Base-by-base conservation (phyloP, 2,329 filamentous ascomycete species). In the Colletotrichum tropicale region DNA sequence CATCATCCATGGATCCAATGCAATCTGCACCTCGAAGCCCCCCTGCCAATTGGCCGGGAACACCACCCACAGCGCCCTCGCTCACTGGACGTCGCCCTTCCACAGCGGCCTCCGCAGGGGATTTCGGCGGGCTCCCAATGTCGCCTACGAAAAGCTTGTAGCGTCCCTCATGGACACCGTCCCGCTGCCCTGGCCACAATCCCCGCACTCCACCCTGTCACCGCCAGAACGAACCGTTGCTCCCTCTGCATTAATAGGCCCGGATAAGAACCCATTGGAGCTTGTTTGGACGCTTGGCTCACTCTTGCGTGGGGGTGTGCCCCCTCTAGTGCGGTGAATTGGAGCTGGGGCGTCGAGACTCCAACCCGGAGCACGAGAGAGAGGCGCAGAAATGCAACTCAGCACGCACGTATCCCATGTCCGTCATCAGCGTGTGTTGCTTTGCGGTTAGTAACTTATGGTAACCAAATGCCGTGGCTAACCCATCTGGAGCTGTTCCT, bases 201-300 rank as follows among this genome's bases (percentile, higher is more conserved):
- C 74, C 74, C 74, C 74, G 70, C 74, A 76, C 64, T 52, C 48
- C 38, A 68, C 74, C 65, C 65, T 61, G 74, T 76, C 74, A 76
- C 74, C 74, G 70, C 74, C 74, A 76, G 74, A 76, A 76, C 70
- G 48, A 76, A 74, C 74, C 74, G 65, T 60, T 65, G 18, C 67
- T 69, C 65, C 64, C 48, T 73, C 64, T 74, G 70, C 74, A 66
- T 60, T 74, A 65, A 74, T 69, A 76, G 70, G 74, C 48, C 26
- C 65, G 64, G 70, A 74, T 69, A 64, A 67, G 60, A 61, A 18
- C 21, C 43, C 70, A 67, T 64, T 66, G 70, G 74, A 75, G 70
- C 70, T 75, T 75, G 73, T 75, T 73, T 65, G 43, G 18, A 65
- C 38, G 32, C 70, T 73, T 68, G 70, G 43, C 34, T 21, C 38